Evolutionary conservation across 2,329 filamentous ascomycete species (phyloP), one percentile per base, ranked within the genome.

Genomic region (Fusarium sterilihyphosum): DNA sequence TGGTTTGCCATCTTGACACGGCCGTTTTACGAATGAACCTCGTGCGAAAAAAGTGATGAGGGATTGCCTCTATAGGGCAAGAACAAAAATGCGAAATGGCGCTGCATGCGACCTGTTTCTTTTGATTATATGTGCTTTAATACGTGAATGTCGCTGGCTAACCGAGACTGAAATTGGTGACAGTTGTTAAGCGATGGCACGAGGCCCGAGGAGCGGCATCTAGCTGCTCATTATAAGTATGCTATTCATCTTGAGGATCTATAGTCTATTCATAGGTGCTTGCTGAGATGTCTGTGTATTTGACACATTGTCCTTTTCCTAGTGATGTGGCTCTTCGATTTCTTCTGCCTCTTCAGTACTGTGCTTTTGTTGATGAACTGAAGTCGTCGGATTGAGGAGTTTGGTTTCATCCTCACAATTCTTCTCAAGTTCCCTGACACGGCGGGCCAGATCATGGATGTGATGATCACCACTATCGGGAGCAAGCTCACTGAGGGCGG

Each of bases 391-490:
- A 26, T 65, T 70, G 16, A 71, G 65, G 29, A 54, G 20, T 41
- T 69, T 70, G 26, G 61, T 37, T 14, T 67, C 35, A 46, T 71
- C 62, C 57, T 70, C 52, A 58, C 56, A 69, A 20, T 60, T 67
- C 61, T 70, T 77, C 78, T 79, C 79, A 61, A 97, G 86, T 59
- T 85, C 88, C 78, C 91, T 89, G 49, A 96, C 92, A 61, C 94
- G 88, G 65, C 86, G 83, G 22, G 94, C 94, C 77, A 99, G 84
- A 83, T 98, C 95, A 57, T 89, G 92, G 61, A 99, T 88, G 86
- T 99, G 96, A 71, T 88, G 88, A 84, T 98, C 96, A 7, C 90
- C 91, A 80, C 93, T 96, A 60, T 94, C 93, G 5, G 89, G 85
- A 71, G 93, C 92, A 75, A 98, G 84, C 37, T 89, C 90, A 67